Conservation (phyloP, 169 alveolate species). For the Cryptosporidium sp. region DNA sequence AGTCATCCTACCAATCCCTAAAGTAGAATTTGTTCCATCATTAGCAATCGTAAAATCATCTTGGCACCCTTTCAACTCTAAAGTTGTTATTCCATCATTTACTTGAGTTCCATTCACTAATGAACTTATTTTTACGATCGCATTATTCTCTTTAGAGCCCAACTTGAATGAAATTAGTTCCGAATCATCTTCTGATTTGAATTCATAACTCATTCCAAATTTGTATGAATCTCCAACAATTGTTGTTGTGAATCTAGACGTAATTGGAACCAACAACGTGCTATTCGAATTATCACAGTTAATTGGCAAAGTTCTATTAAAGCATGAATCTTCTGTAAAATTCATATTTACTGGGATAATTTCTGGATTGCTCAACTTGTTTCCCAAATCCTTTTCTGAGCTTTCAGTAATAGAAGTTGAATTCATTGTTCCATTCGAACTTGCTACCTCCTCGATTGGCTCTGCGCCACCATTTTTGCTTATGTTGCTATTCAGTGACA, state of each 20-base stretch:
- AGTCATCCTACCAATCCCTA: not conserved
- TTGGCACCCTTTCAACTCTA: not conserved
- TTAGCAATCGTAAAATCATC: slow-evolving; percentile 3
- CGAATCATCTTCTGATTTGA: slow-evolving; percentile 21
- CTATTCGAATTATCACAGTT: slow-evolving; percentile 14
- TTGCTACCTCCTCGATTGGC: not conserved
- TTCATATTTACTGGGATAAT: slow-evolving; percentile 54
- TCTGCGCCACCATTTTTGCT: not conserved
- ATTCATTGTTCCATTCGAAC: slow-evolving; percentile 5
- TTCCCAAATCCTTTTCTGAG: not conserved
- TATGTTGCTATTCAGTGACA: not conserved
- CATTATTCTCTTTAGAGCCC: slow-evolving; percentile 12
- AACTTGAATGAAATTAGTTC: slow-evolving; percentile 34
- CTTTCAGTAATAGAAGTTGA: not conserved
- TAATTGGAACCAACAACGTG: slow-evolving; percentile 7
- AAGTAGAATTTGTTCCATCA: not conserved
- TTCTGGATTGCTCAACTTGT: not conserved
- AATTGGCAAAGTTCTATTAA: slow-evolving; percentile 39
- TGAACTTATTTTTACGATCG: slow-evolving; percentile 10
- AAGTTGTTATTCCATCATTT: not conserved
- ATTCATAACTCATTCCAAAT: not conserved
- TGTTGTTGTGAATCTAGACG: slow-evolving; percentile 48
- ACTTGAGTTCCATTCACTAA: slow-evolving; percentile 59
- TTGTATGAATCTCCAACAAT: slow-evolving; percentile 20
- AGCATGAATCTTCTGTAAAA: slow-evolving; percentile 17